A percentile compares a stretch with the other conserved stretches of the same genome.
Conservation (phyloP, 805 yeast species). For the Saccharomyces paradoxus region DNA sequence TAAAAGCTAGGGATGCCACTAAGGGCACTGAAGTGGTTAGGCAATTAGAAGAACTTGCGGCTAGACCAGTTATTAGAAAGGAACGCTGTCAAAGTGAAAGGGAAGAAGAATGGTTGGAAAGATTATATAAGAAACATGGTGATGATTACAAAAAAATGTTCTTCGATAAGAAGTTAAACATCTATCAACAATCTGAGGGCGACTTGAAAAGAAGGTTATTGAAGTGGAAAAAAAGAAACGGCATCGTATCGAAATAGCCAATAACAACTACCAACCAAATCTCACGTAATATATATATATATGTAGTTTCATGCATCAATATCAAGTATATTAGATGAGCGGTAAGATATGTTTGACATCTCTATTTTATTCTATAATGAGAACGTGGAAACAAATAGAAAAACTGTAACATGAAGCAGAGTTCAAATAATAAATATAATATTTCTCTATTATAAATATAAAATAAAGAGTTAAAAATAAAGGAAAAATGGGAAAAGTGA, state of each 20-base stretch:
- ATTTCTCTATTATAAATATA: not conserved
- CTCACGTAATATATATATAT: not conserved
- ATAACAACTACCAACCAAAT: not conserved
- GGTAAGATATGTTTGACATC: not conserved
- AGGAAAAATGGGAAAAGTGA: not conserved
- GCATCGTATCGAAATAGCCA: slow-evolving; percentile 18
- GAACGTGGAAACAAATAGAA: not conserved
- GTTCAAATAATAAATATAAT: not conserved
- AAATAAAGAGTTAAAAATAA: not conserved
- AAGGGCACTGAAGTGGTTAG: slow-evolving; percentile 50
- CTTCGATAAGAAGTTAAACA: slow-evolving; percentile 81
- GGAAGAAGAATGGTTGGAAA: slow-evolving; percentile 64
- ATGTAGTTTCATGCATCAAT: not conserved
- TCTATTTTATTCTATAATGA: not conserved
- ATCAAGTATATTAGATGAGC: not conserved
- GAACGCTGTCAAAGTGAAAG: slow-evolving; percentile 58
- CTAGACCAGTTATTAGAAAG: slow-evolving; percentile 33
- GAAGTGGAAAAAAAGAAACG: slow-evolving; percentile 55
- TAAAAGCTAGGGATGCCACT: slow-evolving; percentile 17
- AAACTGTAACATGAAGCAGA: not conserved
- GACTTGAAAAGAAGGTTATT: slow-evolving; percentile 64
- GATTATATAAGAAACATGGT: slow-evolving; percentile 68
- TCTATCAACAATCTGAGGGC: slow-evolving; percentile 77
- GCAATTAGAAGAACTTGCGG: slow-evolving; percentile 58
- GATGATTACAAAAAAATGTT: slow-evolving; percentile 85